Percentiles rank a stretch among this genome's conserved stretches.
Conservation (phyloP, 1,284 basidiomycete species). For the Ganoderma lingzhi region DNA sequence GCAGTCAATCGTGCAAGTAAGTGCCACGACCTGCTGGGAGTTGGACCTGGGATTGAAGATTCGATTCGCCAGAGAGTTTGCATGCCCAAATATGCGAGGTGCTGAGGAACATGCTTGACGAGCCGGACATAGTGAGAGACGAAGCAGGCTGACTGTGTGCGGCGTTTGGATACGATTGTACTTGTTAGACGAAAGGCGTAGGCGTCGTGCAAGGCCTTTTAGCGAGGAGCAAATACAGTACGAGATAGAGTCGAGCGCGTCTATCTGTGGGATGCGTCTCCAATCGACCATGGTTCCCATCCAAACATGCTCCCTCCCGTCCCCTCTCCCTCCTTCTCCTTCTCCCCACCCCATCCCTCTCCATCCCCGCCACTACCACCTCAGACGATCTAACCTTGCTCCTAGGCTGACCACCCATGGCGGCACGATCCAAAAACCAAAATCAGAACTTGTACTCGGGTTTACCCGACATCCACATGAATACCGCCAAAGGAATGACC, state of each 20-base stretch:
- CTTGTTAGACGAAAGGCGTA: neutral
- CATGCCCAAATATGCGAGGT: conserved; percentile 69
- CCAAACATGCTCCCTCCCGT: conserved; percentile 11
- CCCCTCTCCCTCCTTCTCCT: conserved; percentile 1
- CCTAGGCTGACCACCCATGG: conserved; percentile 9
- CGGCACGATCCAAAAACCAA: conserved; percentile 16
- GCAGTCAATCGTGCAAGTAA: conserved; percentile 79
- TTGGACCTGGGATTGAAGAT: conserved; percentile 2
- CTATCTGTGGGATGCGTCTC: conserved; percentile 11
- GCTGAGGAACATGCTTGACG: conserved; percentile 64
- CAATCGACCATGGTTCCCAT: conserved; percentile 11
- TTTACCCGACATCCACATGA: conserved; percentile 70
- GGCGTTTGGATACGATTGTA: neutral
- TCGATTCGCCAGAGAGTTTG: conserved; percentile 55
- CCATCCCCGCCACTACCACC: neutral
- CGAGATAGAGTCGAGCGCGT: conserved; percentile 16
- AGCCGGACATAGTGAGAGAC: conserved; percentile 40
- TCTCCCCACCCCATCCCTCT: neutral
- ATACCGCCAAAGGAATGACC: conserved; percentile 67
- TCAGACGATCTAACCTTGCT: neutral
- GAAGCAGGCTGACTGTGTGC: conserved; percentile 23
- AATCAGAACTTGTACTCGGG: conserved; percentile 21
- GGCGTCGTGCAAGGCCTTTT: neutral
- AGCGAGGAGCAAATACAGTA: neutral
- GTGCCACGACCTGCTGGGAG: conserved; percentile 38